A percentile compares a stretch with the other conserved stretches of the same genome.
These are phyloP conservation scores for Sporothrix humicola DNA, from an alignment of 2,329 filamentous ascomycete species.

Conservation along the genomic window DNA sequence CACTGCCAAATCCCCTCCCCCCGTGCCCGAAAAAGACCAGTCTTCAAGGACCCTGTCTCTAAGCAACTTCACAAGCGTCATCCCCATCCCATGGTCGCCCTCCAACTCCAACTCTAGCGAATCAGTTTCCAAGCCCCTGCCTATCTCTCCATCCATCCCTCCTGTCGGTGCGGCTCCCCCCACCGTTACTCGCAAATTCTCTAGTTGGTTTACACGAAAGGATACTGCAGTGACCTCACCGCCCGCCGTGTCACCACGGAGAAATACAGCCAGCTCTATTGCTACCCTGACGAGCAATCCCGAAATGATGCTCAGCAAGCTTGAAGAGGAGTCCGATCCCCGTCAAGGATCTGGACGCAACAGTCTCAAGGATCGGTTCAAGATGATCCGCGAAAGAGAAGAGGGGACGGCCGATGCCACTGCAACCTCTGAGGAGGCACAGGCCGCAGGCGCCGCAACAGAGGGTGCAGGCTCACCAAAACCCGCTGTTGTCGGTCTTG, in stretches of 20 bases:
- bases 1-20: not conserved
- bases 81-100: slow-evolving; percentile 76
- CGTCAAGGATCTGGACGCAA: slow-evolving; percentile 57
- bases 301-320: slow-evolving; percentile 75
- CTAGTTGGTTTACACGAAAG: slow-evolving; percentile 79
- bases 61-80: slow-evolving; percentile 72
- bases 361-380: slow-evolving; percentile 79
- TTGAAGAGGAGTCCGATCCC: slow-evolving; percentile 68
- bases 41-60: slow-evolving; percentile 63
- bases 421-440: slow-evolving; percentile 58
- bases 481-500: slow-evolving; percentile 12
- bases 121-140: slow-evolving; percentile 52
- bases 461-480: slow-evolving; percentile 24
- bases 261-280: slow-evolving; percentile 81
- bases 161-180: slow-evolving; percentile 47
- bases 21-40: slow-evolving; percentile 30
- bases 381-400: slow-evolving; percentile 74
- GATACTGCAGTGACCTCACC: slow-evolving; percentile 61
- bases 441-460: slow-evolving; percentile 47
- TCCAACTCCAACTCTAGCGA: slow-evolving; percentile 48
- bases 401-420: slow-evolving; percentile 62
- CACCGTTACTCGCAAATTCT: slow-evolving; percentile 68
- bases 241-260: slow-evolving; percentile 55
- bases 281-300: slow-evolving; percentile 80
- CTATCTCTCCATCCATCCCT: slow-evolving; percentile 42